A percentile compares a stretch with the other conserved stretches of the same genome.
Evolutionary conservation across 2,329 filamentous ascomycete genomes (phyloP).

Genomic region (Ophiostoma novo-ulmi): DNA sequence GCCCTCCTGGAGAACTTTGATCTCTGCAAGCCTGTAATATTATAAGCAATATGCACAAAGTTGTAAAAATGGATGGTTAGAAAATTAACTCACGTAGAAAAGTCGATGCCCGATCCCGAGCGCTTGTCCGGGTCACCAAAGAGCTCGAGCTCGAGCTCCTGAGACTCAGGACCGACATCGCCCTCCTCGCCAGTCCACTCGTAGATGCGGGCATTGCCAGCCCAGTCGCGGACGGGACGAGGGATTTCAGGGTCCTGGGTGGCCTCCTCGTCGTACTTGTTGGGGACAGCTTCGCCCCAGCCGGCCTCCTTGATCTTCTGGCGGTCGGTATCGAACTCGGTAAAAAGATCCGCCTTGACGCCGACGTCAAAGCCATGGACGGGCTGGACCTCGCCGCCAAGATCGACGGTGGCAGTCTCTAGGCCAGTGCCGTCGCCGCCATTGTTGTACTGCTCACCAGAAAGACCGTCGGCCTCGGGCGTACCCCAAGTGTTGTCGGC

Average conservation of each 20-base stretch:
- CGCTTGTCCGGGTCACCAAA: slow-evolving; percentile 58
- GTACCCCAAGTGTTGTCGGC: background rate
- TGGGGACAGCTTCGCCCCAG: slow-evolving; percentile 45
- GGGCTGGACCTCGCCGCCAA: slow-evolving; percentile 7
- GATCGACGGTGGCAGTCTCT: slow-evolving; percentile 5
- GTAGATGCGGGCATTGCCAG: slow-evolving; percentile 61
- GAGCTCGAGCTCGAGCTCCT: slow-evolving; percentile 67
- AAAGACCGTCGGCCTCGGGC: background rate
- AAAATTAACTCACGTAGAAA: slow-evolving; percentile 40
- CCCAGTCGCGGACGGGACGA: slow-evolving; percentile 38
- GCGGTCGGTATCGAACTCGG: slow-evolving; percentile 27
- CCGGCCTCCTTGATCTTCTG: slow-evolving; percentile 32
- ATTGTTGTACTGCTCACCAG: background rate
- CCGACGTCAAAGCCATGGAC: slow-evolving; percentile 21
- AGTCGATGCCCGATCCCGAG: slow-evolving; percentile 51
- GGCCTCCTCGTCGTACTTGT: slow-evolving; percentile 44
- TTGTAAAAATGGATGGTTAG: background rate
- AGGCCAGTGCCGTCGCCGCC: background rate
- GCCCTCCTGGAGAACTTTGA: slow-evolving; percentile 56
- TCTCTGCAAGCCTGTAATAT: slow-evolving; percentile 45
- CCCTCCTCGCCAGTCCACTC: slow-evolving; percentile 82
- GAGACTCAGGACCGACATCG: slow-evolving; percentile 69
- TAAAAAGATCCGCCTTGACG: slow-evolving; percentile 26
- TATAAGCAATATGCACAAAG: slow-evolving; percentile 24
- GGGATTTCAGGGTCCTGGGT: slow-evolving; percentile 27